Conservation (phyloP, 75 land plant species). For the Pinus taeda region DNA sequence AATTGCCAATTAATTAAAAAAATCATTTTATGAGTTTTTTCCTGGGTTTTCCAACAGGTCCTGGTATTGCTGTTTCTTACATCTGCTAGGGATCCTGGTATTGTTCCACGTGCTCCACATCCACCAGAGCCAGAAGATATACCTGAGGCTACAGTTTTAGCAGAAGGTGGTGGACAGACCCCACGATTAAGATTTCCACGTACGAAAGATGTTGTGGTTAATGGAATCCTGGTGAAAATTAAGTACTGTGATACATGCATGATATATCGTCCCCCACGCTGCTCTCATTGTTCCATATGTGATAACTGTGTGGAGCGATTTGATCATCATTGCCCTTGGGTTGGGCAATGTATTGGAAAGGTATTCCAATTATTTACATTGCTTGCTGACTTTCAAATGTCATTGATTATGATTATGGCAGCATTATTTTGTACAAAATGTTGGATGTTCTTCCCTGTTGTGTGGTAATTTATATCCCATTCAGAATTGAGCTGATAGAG, state of each 20-base stretch:
- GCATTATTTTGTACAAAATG: too few relatives aligned
- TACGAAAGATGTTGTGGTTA: conserved; percentile 63
- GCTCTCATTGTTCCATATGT: conserved; percentile 91
- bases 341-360: conserved; percentile 89
- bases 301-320: conserved; percentile 92
- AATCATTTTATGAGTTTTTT: too few relatives aligned
- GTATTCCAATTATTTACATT: conserved; percentile 23
- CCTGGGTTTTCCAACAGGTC: conserved; percentile 35
- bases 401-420: too few relatives aligned
- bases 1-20: too few relatives aligned
- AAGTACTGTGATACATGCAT: conserved; percentile 94
- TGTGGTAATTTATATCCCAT: too few relatives aligned
- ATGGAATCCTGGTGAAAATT: conserved; percentile 61
- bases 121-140: conserved; percentile 76
- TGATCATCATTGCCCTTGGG: conserved; percentile 98
- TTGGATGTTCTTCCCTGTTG: too few relatives aligned
- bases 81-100: conserved; percentile 92
- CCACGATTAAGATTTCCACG: conserved; percentile 77
- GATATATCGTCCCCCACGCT: conserved; percentile 88
- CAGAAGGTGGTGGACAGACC: conserved; percentile 68
- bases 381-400: neutral
- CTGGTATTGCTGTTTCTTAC: conserved; percentile 69
- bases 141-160: conserved; percentile 30
- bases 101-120: conserved; percentile 82
- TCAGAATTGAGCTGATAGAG: too few relatives aligned